phyloP scores from a whole-genome alignment of 805 yeast genomes.

The Nematodospora valgi region DNA sequence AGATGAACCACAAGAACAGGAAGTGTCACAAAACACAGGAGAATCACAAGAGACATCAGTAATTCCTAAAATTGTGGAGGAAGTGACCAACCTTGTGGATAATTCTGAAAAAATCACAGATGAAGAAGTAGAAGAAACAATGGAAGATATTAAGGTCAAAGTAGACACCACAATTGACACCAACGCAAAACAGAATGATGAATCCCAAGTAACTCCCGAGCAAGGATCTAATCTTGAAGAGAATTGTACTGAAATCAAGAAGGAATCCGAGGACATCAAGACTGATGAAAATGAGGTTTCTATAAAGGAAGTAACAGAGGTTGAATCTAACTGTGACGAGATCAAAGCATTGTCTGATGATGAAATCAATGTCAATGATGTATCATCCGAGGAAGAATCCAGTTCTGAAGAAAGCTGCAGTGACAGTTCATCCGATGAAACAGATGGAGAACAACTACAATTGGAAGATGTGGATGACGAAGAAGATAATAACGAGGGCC shows the following conservation, averaged over 20 bases:
- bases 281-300: neutral
- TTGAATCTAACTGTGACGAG: conserved; percentile 2
- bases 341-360: conserved; percentile 22
- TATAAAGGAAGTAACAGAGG: neutral
- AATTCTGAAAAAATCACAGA: neutral
- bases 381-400: conserved; percentile 11
- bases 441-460: conserved; percentile 44
- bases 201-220: neutral
- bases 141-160: neutral
- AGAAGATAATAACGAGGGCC: conserved; percentile 47
- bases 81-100: no score
- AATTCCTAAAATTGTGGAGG: no score
- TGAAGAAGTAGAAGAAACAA: neutral
- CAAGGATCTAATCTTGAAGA: neutral
- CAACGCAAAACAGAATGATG: neutral
- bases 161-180: neutral
- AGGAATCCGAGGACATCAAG: neutral
- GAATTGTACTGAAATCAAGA: neutral
- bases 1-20: no score
- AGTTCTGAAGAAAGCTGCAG: conserved; percentile 7
- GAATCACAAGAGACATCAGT: no score
- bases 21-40: no score
- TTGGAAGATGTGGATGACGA: conserved; percentile 46
- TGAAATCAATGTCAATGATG: conserved; percentile 20
- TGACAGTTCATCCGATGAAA: conserved; percentile 17